A percentile compares a stretch with the other conserved stretches of the same genome.
Conservation (phyloP, 345 rosid species). For the Fremontodendron californicum region DNA sequence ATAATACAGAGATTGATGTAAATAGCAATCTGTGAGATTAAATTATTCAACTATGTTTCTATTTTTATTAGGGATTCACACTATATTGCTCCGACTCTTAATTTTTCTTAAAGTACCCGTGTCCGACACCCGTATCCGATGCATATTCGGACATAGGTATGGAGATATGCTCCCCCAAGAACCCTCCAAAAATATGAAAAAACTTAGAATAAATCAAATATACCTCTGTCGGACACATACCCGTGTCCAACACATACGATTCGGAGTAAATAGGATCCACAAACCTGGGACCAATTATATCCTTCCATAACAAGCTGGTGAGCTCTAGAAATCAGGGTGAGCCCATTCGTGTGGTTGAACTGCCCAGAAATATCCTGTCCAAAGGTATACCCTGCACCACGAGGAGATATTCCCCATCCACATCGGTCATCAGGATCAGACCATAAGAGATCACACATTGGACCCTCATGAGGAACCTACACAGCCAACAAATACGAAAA, state of each 20-base stretch:
- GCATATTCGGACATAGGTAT: too few relatives aligned
- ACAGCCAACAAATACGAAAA: not conserved
- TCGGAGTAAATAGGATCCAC: too few relatives aligned
- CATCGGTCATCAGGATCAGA: slow-evolving; percentile 64
- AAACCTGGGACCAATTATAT: slow-evolving; percentile 81
- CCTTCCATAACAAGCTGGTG: slow-evolving; percentile 95
- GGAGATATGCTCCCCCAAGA: too few relatives aligned
- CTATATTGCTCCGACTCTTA: too few relatives aligned
- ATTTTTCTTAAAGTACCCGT: too few relatives aligned
- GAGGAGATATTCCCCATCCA: slow-evolving; percentile 58
- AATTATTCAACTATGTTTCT: not conserved
- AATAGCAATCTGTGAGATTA: not conserved
- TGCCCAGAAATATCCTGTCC: slow-evolving; percentile 68
- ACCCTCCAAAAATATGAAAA: too few relatives aligned
- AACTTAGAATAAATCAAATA: too few relatives aligned
- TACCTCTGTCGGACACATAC: too few relatives aligned
- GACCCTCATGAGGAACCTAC: slow-evolving; percentile 85
- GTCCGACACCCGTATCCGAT: too few relatives aligned
- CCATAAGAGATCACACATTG: slow-evolving; percentile 87
- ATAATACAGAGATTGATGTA: not conserved
- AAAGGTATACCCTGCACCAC: slow-evolving; percentile 57
- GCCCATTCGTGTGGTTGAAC: slow-evolving; percentile 78
- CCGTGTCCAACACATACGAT: too few relatives aligned
- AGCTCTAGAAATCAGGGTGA: slow-evolving; percentile 73
- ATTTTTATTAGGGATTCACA: slow-evolving; percentile 8